These are phyloP conservation scores for Fusarium tjaetaba DNA, from an alignment of 2,329 filamentous ascomycete species.

Conservation along the genomic window DNA sequence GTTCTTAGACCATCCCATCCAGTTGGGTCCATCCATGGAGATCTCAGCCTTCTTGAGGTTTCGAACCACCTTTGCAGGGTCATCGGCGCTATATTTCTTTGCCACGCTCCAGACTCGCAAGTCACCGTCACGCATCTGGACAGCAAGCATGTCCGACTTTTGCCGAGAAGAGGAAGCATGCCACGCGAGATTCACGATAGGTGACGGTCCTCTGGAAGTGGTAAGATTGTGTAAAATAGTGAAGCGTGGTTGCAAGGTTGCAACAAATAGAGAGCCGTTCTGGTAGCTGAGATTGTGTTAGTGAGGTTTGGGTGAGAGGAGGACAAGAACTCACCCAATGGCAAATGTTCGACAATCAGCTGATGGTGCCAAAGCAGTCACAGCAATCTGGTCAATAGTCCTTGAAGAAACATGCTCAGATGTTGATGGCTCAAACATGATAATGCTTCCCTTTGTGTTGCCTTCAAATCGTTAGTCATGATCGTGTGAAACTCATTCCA, in stretches of 20 bases:
- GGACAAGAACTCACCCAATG: conserved; percentile 75
- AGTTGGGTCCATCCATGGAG: conserved; percentile 80
- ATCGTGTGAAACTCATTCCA: conserved; percentile 5
- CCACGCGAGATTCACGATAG: conserved; percentile 89
- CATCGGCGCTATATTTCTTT: conserved; percentile 76
- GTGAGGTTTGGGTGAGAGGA: background rate
- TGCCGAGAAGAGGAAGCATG: conserved; percentile 96
- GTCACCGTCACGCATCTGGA: conserved; percentile 91
- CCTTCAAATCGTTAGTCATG: conserved; percentile 62
- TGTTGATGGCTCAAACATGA: conserved; percentile 91
- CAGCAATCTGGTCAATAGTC: conserved; percentile 90
- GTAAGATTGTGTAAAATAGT: conserved; percentile 93
- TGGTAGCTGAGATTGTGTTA: conserved; percentile 73
- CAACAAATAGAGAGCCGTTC: conserved; percentile 93
- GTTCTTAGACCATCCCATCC: conserved; percentile 99
- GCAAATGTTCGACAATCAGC: conserved; percentile 94
- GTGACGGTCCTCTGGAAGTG: conserved; percentile 84
- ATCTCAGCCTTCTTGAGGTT: conserved; percentile 84
- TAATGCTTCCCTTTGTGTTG: conserved; percentile 91
- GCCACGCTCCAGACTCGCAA: conserved; percentile 96
- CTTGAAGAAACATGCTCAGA: conserved; percentile 91
- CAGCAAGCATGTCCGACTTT: conserved; percentile 97
- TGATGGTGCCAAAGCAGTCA: conserved; percentile 91
- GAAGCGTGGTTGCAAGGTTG: conserved; percentile 88
- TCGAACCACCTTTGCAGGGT: conserved; percentile 88